A percentile compares a stretch with the other conserved stretches of the same genome.
Conservation (phyloP, 805 yeast species). For the Saturnispora besseyi region DNA sequence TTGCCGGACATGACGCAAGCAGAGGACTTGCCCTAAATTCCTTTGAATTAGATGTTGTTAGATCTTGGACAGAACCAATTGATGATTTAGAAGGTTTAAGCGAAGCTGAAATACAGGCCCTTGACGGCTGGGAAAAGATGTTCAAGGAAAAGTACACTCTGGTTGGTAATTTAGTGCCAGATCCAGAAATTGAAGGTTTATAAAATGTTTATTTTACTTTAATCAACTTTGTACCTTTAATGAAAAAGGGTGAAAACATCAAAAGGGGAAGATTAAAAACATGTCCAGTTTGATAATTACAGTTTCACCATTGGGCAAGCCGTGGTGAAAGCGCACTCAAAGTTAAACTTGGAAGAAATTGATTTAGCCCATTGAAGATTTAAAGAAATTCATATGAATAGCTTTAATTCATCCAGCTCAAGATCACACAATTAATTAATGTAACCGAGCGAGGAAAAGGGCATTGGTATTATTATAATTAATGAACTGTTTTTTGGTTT, state of each 20-base stretch:
- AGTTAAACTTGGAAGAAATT: constrained; percentile 31
- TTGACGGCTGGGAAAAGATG: constrained; percentile 79
- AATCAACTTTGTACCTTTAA: neutral
- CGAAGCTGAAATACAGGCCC: constrained; percentile 50
- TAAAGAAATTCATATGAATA: constrained; percentile 1
- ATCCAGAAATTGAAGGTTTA: constrained; percentile 13
- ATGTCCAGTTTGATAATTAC: constrained; percentile 34
- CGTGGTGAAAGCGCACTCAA: constrained; percentile 51
- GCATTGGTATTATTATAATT: constrained; percentile 22
- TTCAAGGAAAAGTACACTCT: constrained; percentile 74
- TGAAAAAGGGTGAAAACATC: neutral
- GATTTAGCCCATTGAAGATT: constrained; percentile 39
- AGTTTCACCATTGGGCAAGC: constrained; percentile 29
- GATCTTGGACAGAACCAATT: constrained; percentile 65
- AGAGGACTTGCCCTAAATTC: constrained; percentile 86
- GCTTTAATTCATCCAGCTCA: constrained; percentile 49
- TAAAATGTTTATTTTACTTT: neutral
- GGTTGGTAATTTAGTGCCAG: constrained; percentile 62
- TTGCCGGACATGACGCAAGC: constrained; percentile 94
- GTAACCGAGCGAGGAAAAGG: constrained; percentile 60
- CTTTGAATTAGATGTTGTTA: constrained; percentile 60
- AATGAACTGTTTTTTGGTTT: neutral
- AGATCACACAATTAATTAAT: constrained; percentile 30
- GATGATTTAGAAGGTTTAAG: constrained; percentile 60
- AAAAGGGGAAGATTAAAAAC: neutral